Evolutionary conservation across 257 asterid species (phyloP).

Genomic region (Craterostigma plantagineum): DNA sequence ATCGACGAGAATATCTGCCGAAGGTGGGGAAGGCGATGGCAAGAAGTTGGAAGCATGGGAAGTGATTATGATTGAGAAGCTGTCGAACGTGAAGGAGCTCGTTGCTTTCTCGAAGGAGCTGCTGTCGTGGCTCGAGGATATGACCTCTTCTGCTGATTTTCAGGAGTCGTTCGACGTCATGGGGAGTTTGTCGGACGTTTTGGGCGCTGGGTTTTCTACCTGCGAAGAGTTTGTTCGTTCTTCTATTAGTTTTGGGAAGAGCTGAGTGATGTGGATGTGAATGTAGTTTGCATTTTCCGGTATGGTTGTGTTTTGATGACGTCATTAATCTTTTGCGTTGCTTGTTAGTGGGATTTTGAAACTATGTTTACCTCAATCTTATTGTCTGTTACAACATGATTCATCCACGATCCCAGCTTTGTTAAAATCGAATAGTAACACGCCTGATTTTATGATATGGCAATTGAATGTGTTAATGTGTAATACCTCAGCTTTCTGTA

Average conservation of each 20-base stretch:
- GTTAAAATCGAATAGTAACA: no score
- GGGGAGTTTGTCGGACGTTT: slow-evolving; percentile 56
- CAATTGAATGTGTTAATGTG: no score
- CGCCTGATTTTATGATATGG: no score
- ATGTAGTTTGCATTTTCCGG: no score
- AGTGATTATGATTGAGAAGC: slow-evolving; percentile 57
- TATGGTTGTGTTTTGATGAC: no score
- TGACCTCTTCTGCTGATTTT: slow-evolving; percentile 48
- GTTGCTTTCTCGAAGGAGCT: slow-evolving; percentile 77
- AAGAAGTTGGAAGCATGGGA: slow-evolving; percentile 70
- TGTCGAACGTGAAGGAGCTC: slow-evolving; percentile 62
- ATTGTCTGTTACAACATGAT: no score
- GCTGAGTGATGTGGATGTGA: slow-evolving; percentile 7
- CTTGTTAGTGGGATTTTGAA: no score
- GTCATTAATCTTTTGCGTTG: no score
- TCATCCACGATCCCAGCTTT: no score
- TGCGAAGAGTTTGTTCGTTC: slow-evolving; percentile 79
- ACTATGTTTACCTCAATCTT: no score
- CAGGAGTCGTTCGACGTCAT: slow-evolving; percentile 81
- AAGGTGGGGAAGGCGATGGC: slow-evolving; percentile 30
- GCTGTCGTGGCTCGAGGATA: slow-evolving; percentile 73
- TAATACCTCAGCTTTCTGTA: no score
- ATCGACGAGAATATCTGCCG: slow-evolving; percentile 10
- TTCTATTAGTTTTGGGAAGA: slow-evolving; percentile 48
- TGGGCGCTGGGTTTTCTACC: slow-evolving; percentile 28